Conservation (phyloP, 176 grass and related monocot species). For the Oryza nivara region DNA sequence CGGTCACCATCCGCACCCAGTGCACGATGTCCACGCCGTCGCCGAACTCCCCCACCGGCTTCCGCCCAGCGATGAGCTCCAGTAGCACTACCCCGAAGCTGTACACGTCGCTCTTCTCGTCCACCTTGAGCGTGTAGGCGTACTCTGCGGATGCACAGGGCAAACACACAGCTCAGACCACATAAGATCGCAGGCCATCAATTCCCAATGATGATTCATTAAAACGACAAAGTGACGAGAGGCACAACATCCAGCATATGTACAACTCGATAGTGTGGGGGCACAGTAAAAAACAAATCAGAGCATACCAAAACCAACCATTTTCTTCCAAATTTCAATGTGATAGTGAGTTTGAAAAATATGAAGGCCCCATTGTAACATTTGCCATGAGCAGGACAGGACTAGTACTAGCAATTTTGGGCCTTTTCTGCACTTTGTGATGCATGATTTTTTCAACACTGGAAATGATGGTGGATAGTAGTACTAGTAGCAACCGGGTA, state of each 20-base stretch:
- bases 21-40: slow-evolving; percentile 96
- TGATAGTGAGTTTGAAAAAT: slow-evolving; percentile 8
- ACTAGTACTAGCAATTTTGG: neutral
- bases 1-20: slow-evolving; percentile 66
- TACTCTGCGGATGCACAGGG: slow-evolving; percentile 54
- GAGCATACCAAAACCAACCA: slow-evolving; percentile 10
- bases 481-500: neutral
- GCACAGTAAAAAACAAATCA: slow-evolving; percentile 28
- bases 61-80: slow-evolving; percentile 65
- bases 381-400: too few species aligned
- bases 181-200: slow-evolving; percentile 30
- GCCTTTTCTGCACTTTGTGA: too few species aligned
- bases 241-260: slow-evolving; percentile 6
- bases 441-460: neutral
- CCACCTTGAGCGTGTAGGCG: slow-evolving; percentile 93
- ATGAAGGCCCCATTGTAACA: neutral
- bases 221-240: slow-evolving; percentile 41
- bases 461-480: neutral
- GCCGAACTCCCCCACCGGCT: slow-evolving; percentile 82
- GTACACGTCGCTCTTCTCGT: slow-evolving; percentile 95
- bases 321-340: slow-evolving; percentile 18
- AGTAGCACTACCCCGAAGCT: slow-evolving; percentile 89
- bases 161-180: neutral
- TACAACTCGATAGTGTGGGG: slow-evolving; percentile 13
- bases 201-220: slow-evolving; percentile 46